These are phyloP conservation scores for Fusarium sp. DNA, from an alignment of 2,329 filamentous ascomycete species.

Conservation along the genomic window DNA sequence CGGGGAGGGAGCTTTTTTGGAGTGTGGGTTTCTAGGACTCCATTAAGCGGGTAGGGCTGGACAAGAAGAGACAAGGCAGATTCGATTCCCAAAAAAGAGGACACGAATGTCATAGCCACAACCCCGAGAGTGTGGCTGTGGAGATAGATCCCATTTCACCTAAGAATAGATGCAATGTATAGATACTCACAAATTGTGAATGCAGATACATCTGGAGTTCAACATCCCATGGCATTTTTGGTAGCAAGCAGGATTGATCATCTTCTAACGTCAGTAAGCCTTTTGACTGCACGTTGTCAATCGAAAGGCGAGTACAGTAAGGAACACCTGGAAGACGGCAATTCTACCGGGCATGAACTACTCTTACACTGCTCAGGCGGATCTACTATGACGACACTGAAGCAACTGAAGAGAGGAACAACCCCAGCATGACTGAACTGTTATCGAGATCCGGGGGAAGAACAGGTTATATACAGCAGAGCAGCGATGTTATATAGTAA, in stretches of 20 bases:
- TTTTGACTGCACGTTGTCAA: conserved; percentile 26
- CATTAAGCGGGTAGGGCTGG: conserved; percentile 36
- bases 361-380: conserved; percentile 24
- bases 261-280: conserved; percentile 7
- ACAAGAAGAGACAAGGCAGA: conserved; percentile 22
- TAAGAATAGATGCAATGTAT: conserved; percentile 22
- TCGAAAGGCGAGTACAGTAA: conserved; percentile 6
- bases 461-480: conserved; percentile 21
- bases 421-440: conserved; percentile 28
- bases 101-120: conserved; percentile 17
- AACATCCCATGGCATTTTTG: conserved; percentile 4
- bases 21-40: conserved; percentile 17
- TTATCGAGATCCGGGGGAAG: conserved; percentile 9
- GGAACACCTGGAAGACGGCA: conserved; percentile 1
- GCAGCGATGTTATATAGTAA: conserved; percentile 5
- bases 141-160: neutral
- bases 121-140: conserved; percentile 24
- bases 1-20: conserved; percentile 24
- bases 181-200: conserved; percentile 3
- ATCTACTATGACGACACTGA: conserved; percentile 39
- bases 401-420: conserved; percentile 7
- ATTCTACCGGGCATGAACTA: neutral
- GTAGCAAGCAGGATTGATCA: conserved; percentile 11
- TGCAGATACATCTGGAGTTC: neutral
- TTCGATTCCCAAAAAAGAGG: neutral